Base-by-base conservation (phyloP, 805 yeast species). In the Cyberlindnera samutprakarnensis region DNA sequence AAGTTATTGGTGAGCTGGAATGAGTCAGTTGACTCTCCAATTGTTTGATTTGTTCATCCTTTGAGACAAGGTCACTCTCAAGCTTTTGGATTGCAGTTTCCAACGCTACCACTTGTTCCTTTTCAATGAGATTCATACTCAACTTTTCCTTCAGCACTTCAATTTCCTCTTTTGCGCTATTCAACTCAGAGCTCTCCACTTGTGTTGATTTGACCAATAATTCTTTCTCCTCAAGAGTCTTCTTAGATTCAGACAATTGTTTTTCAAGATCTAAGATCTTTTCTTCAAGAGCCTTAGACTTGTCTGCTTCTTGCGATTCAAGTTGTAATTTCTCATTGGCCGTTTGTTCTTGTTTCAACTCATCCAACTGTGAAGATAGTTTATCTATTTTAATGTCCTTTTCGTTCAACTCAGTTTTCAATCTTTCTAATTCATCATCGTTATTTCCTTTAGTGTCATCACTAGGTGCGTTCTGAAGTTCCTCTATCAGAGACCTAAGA, bases 401-500 rank as follows among this genome's bases (percentile, higher is more conserved):
- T 3, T 25, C 10, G 7, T 18, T 13, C 20, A 28, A 28, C 10
- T 8, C 5, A 9, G 17, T 23, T 7, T 18, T 23, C 16, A 30
- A 18, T 14, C 18, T 18, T 3, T 2, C 5, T 7, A 27, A 4
- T n/a, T 27, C 22, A 9, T 14, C 30, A 13, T 15, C 20, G 10
- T 10, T 9, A 5, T 14, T 24, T 14, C 18, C 20, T 10, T 16
- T 12, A 7, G 3, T 6, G n/a, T 25, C 28, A 16, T 25, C 20
- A 16, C 14, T 5, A 16, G 6, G 8, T 4, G 20, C n/a, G 7
- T 7, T 25, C 14, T 30, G 27, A 8, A 14, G 30, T 24, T 36
- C 29, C 4, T 11, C 14, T 11, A 35, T 38, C 15, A 18, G 32
- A 17, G 18, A 25, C 14, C 25, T 42, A 24, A 47, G 36, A 7